These are phyloP conservation scores for Plenodomus biglobosus DNA, from an alignment of 2,329 filamentous ascomycete species.

Conservation along the genomic window DNA sequence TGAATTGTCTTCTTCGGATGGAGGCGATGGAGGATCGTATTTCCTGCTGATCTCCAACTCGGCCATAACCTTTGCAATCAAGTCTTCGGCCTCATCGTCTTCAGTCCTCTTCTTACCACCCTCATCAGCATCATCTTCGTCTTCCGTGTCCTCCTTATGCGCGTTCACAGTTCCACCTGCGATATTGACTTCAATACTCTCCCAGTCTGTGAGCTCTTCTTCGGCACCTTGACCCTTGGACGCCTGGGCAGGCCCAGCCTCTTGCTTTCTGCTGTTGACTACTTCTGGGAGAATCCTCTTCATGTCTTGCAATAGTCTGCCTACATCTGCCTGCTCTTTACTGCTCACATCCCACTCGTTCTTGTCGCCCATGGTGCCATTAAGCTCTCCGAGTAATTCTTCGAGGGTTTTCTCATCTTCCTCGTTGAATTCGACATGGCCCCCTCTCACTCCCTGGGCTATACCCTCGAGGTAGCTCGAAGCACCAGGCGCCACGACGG, in stretches of 20 bases:
- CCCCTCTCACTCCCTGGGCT: conserved; percentile 32
- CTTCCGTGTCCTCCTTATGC: conserved; percentile 19
- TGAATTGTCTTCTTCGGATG: conserved; percentile 17
- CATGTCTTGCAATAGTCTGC: conserved; percentile 47
- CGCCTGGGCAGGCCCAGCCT: conserved; percentile 1
- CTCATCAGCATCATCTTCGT: conserved; percentile 19
- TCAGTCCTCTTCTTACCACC: conserved; percentile 32
- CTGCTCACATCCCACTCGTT: conserved; percentile 46
- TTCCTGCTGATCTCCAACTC: conserved; percentile 50
- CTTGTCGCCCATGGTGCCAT: conserved; percentile 25
- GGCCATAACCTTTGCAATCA: conserved; percentile 51
- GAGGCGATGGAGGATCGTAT: conserved; percentile 33
- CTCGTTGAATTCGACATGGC: conserved; percentile 32
- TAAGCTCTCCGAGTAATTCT: conserved; percentile 49
- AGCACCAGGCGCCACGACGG: conserved; percentile 35
- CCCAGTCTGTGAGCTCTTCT: conserved; percentile 33
- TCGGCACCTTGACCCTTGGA: conserved; percentile 5
- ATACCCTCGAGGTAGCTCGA: conserved; percentile 38
- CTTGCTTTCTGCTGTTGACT: conserved; percentile 17
- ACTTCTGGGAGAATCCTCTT: conserved; percentile 43
- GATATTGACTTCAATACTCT: conserved; percentile 37
- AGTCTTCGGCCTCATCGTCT: conserved; percentile 49
- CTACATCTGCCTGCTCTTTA: conserved; percentile 47
- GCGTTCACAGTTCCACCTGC: conserved; percentile 23
- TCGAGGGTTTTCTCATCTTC: conserved; percentile 52